Base-by-base conservation (phyloP, 2,329 filamentous ascomycete genomes). In the Basipetospora chlamydospora region DNA sequence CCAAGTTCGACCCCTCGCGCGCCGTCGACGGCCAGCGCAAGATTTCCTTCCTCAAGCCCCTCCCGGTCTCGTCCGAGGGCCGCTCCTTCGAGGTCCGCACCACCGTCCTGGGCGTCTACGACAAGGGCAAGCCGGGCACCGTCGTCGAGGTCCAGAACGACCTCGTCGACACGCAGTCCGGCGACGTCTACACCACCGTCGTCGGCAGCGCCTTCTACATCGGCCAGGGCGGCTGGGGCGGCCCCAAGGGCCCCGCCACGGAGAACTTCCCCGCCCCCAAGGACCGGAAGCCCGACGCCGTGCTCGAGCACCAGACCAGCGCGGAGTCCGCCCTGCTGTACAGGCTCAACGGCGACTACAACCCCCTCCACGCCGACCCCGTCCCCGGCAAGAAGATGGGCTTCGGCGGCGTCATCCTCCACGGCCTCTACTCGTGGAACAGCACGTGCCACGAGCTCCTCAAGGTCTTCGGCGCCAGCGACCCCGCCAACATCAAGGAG, bases 321-420 rank as follows among this genome's bases (percentile, higher is more conserved):
- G 52, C 63, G 37, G 75, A 87, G 61, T 82, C 82, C 4, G 74
- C 83, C 7, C 70, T 81, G 43, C 63, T 90, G 38, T 90, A 90
- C 58, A 72, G 84, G 43, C 70, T 94, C 35, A 94, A 93, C 49
- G 86, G 86, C 45, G 87, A 94, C 62, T 94, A 94, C 61, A 94
- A 94, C 63, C 87, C 86, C 20, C 75, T 94, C 25, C 86, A 94
- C 54, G 85, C 84, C 6, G 82, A 81, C 13, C 85, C 85, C 10
- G 82, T 85, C 59, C 83, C 85, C 0, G 85, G 85, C 42, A 61
- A 73, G 58, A 80, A 85, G 61, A 93, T 94, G 83, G 86, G 87
- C 41, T 94, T 93, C 47, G 83, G 84, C 20, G 86, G 86, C 23
- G 66, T 75, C 47, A 94, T 94, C 56, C 81, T 93, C 55, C 86